Evolutionary conservation across 352 stramenopile genomes (phyloP).

Genomic region (Phytophthora syringae): DNA sequence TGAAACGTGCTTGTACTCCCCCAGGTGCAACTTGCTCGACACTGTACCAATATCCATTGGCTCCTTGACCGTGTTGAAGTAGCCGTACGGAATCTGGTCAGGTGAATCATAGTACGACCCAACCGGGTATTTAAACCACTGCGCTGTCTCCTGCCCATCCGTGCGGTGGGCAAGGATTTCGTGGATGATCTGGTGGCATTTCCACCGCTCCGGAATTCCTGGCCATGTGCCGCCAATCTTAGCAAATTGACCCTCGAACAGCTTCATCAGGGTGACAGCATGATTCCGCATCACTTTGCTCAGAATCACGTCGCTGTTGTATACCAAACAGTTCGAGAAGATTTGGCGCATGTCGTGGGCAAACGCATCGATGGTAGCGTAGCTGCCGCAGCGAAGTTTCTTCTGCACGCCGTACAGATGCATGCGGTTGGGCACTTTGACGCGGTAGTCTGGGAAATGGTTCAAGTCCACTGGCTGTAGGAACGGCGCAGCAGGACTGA

Average conservation of each 20-base stretch:
- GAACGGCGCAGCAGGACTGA: conserved; percentile 77
- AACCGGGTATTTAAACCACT: conserved; percentile 91
- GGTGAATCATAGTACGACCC: conserved; percentile 86
- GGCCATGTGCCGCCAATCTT: conserved; percentile 75
- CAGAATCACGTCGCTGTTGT: conserved; percentile 88
- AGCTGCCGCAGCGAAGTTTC: conserved; percentile 80
- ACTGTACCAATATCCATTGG: conserved; percentile 88
- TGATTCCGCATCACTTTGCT: conserved; percentile 87
- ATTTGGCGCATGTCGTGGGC: conserved; percentile 81
- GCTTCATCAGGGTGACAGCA: conserved; percentile 83
- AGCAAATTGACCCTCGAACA: conserved; percentile 78
- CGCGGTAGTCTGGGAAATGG: conserved; percentile 85
- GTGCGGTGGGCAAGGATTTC: conserved; percentile 79
- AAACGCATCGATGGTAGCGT: conserved; percentile 70
- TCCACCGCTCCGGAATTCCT: conserved; percentile 77
- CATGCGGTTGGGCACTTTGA: conserved; percentile 88
- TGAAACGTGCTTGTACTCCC: conserved; percentile 61
- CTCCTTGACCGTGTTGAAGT: conserved; percentile 79
- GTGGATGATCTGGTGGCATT: conserved; percentile 85
- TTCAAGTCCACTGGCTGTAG: conserved; percentile 82
- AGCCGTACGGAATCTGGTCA: conserved; percentile 85
- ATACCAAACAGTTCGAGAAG: conserved; percentile 90
- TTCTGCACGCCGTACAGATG: conserved; percentile 87
- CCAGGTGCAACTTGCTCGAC: conserved; percentile 71
- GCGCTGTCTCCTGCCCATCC: conserved; percentile 77